Evolutionary conservation across 139 green algal species (phyloP), one percentile per base, ranked within the genome.

Genomic region (Chlamydomonas incerta): DNA sequence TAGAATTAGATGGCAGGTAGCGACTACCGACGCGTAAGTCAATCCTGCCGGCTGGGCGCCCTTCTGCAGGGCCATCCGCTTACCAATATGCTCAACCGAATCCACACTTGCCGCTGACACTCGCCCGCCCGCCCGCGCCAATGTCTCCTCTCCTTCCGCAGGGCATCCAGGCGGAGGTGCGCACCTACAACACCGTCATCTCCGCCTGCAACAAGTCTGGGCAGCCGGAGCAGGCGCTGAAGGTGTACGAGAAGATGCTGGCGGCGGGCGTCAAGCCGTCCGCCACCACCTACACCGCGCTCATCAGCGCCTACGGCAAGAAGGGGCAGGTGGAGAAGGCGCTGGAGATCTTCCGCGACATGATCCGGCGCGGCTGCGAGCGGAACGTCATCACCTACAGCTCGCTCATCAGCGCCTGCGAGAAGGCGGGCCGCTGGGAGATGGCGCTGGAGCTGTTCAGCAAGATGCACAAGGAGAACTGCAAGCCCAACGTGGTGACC

Each of bases 131-230:
- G n/a, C n/a, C n/a, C n/a, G n/a, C n/a, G n/a, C n/a, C n/a, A n/a
- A n/a, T n/a, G n/a, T n/a, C n/a, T n/a, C n/a, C n/a, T n/a, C n/a
- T 33, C 55, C 55, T 26, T 2, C 55, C 18, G 13, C 90, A 96
- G 92, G 94, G 93, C 74, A 96, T 96, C 41, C 92, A 96, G 80
- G 93, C 95, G 11, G 95, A 97, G 80, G 92, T 94, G 37, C 92
- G 93, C 63, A 98, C 95, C 26, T 98, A 97, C 93, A 98, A 98
- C 91, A 96, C 96, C 31, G 92, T 97, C 85, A 97, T 97, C 79
- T 92, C 75, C 62, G 94, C 94, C 34, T 97, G 91, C 89, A 95
- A 93, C 83, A 95, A 94, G 84, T 63, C 93, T 74, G 81, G 90
- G 2, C 86, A 94, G 87, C 90, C 92, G 4, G 89, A 92, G 69